Base-by-base conservation (phyloP, 768 basidiomycete genomes). In the Glaciozyma martinii region DNA sequence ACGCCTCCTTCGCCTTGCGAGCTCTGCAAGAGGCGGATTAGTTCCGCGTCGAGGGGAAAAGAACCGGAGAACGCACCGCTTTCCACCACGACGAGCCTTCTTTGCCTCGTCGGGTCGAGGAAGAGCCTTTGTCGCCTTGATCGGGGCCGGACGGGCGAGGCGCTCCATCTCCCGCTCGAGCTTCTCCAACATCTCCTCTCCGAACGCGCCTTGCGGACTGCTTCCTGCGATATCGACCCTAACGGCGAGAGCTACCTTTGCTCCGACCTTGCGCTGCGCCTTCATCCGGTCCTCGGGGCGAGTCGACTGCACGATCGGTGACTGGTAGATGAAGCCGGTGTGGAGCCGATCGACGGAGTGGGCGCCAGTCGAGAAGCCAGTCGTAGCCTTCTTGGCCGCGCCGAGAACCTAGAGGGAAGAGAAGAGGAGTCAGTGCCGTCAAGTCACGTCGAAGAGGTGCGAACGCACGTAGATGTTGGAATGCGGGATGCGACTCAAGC, bases 1-100 rank as follows among this genome's bases (percentile, higher is more conserved):
- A 93, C 1, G 91, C 92, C 77, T 98, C 95, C 75, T 99, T 99
- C n/a, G 91, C 89, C 75, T 97, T 94, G 54, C 95, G 85, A 1
- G 94, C 95, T 12, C 93, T 95, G 68, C 4, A 21, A 6, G 56
- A 37, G 59, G 15, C 42, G 59, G n/a, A 46, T 25, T 50, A 40
- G 27, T 5, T 60, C 32, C 29, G 19, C 29, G 43, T 50, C 58
- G 33, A 61, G 30, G 19, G 25, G 60, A 27, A 23, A 19, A 46
- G 16, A n/a, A 47, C 23, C 25, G 56, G 23, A 23, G 5, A 32
- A 77, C 82, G 55, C 62, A 90, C 91, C 92, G 85, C 80, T 89
- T 93, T 18, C 95, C 95, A 71, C 95, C 95, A 50, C 91, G 83
- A 59, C 94, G 85, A 71, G 77, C 78, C 80, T 95, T 93, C 79